Evolutionary conservation across 2,329 filamentous ascomycete genomes (phyloP), one percentile per base, ranked within the genome.

Genomic region (Penicillium sp.): DNA sequence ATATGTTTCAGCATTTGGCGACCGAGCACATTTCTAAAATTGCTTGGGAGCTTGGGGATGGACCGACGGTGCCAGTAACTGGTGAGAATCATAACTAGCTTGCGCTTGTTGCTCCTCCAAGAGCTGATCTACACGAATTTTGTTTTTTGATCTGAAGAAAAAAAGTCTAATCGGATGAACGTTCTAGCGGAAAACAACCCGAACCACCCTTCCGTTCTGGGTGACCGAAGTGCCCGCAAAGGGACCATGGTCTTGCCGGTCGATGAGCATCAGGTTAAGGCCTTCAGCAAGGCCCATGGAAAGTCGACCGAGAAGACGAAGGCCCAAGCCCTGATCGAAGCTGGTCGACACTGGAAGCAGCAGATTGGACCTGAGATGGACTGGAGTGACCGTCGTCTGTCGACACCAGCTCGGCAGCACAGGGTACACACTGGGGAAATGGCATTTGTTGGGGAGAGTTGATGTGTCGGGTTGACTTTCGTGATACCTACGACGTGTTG

Each of bases 31-130:
- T 87, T n/a, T 68, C 71, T 20, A 74, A 79, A 18, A 65, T 85
- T 42, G 81, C 80, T n/a, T 82, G 82, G 79, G 74, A 78, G 61
- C 73, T 81, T 42, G 84, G 84, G n/a, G 83, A 86, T 72, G 84
- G 85, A 50, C 83, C 83, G 40, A 76, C 76, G 46, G 77, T 79
- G 56, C 78, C 78, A 58, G 72, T 78, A 65, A 80, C 78, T 74
- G 83, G 84, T 86, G 78, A 82, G 80, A 75, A 65, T 53, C 56
- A 61, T 61, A 43, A 57, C n/a, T 34, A 53, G 42, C 50, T 42
- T 54, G 39, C 59, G 31, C 38, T 32, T 34, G 29, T 29, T 2
- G 16, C 29, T 34, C n/a, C 45, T 22, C 10, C 6, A 16, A 29
- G 38, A 64, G 70, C 74, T 62, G 64, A 51, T 50, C 2, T n/a